A percentile compares a stretch with the other conserved stretches of the same genome.
Conservation (phyloP, 2,329 filamentous ascomycete genomes). For the Harringtonia aguacate region DNA sequence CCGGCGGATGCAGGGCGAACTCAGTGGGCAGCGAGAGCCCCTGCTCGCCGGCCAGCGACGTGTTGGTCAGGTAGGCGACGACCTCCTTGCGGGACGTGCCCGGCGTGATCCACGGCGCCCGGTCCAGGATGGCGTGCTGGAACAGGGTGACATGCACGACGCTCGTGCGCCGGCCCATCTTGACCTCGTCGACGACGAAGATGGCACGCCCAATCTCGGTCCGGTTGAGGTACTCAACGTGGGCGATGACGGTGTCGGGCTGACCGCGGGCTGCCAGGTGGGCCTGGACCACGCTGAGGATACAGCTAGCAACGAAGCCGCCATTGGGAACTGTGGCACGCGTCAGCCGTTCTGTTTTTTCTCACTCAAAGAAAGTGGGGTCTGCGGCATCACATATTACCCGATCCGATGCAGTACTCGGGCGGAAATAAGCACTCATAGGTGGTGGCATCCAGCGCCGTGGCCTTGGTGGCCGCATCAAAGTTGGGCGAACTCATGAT, state of each 20-base stretch:
- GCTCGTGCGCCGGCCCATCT: slow-evolving; percentile 28
- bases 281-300: slow-evolving; percentile 23
- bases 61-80: slow-evolving; percentile 29
- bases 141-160: slow-evolving; percentile 31
- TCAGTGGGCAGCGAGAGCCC: slow-evolving; percentile 20
- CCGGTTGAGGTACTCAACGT: slow-evolving; percentile 30
- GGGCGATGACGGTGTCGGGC: slow-evolving; percentile 25
- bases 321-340: slow-evolving; percentile 28
- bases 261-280: slow-evolving; percentile 24
- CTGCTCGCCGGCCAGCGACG: slow-evolving; percentile 18
- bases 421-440: not conserved
- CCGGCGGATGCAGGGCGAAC: slow-evolving; percentile 13
- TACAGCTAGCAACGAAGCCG: slow-evolving; percentile 31
- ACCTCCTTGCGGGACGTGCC: slow-evolving; percentile 16
- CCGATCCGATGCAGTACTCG: slow-evolving; percentile 1
- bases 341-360: not conserved
- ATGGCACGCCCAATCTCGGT: slow-evolving; percentile 25
- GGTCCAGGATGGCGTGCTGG: slow-evolving; percentile 18
- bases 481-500: not conserved
- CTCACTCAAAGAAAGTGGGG: no score
- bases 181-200: slow-evolving; percentile 28
- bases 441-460: not conserved
- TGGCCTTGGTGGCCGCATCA: not conserved
- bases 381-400: no score
- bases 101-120: not conserved